Percentiles rank a stretch among this genome's conserved stretches.
Conservation (phyloP, 192 early-diverging fungal species). For the Diversispora eburnea region DNA sequence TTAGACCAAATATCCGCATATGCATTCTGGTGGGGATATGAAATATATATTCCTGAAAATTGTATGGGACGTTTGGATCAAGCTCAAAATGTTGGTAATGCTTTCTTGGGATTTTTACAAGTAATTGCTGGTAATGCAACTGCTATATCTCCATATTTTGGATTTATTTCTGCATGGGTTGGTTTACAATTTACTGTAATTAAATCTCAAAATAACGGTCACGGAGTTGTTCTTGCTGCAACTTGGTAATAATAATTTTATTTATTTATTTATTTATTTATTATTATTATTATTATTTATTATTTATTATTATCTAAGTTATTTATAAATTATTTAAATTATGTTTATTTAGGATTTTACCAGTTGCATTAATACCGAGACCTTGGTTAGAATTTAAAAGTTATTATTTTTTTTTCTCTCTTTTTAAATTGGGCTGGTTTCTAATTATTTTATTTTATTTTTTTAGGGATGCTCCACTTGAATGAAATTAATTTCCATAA, state of each 20-base stretch:
- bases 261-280: background rate
- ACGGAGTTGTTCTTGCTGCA: conserved; percentile 40
- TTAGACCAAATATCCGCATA: conserved; percentile 31
- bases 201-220: conserved; percentile 36
- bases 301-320: background rate
- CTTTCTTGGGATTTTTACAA: conserved; percentile 36
- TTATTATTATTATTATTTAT: background rate
- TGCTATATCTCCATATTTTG: conserved; percentile 33
- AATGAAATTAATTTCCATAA: too few relatives aligned
- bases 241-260: conserved; percentile 37
- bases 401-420: background rate
- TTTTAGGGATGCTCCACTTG: background rate
- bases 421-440: background rate
- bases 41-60: conserved; percentile 39
- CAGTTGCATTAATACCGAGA: conserved; percentile 41
- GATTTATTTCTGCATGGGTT: conserved; percentile 44
- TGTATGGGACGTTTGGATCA: conserved; percentile 37
- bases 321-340: background rate
- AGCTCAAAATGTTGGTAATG: conserved; percentile 33
- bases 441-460: background rate
- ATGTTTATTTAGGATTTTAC: conserved; percentile 38
- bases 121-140: conserved; percentile 21
- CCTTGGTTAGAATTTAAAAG: conserved; percentile 33
- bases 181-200: conserved; percentile 40
- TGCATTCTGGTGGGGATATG: conserved; percentile 43